These are phyloP conservation scores for Calocera cornea DNA, from an alignment of 768 basidiomycete genomes.

Conservation along the genomic window DNA sequence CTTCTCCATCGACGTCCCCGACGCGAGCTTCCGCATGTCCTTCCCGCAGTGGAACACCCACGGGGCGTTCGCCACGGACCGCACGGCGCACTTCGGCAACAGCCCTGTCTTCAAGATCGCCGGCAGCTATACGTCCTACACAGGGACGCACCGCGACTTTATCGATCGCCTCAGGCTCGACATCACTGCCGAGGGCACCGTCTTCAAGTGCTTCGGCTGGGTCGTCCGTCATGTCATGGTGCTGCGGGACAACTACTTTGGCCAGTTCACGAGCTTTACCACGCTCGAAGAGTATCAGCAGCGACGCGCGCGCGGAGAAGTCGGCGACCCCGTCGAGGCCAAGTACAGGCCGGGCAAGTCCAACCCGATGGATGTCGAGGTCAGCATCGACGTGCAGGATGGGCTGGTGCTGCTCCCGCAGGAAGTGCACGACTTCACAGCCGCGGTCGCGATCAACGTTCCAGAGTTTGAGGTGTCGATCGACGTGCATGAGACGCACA, in stretches of 20 bases:
- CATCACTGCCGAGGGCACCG: constrained; percentile 44
- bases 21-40: constrained; percentile 44
- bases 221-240: constrained; percentile 77
- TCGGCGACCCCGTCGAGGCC: constrained; percentile 67
- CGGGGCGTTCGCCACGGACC: constrained; percentile 47
- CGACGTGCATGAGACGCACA: background rate
- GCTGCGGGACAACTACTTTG: constrained; percentile 86
- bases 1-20: constrained; percentile 48
- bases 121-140: constrained; percentile 63
- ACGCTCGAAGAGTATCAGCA: constrained; percentile 76
- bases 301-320: constrained; percentile 40
- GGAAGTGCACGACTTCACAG: constrained; percentile 9
- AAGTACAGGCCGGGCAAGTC: constrained; percentile 75
- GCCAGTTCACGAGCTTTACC: constrained; percentile 83
- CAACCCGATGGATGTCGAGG: constrained; percentile 67
- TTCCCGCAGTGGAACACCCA: constrained; percentile 86
- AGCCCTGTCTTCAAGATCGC: constrained; percentile 42
- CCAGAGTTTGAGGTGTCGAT: constrained; percentile 8
- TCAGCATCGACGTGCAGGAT: constrained; percentile 40
- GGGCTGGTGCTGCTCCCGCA: constrained; percentile 47
- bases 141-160: constrained; percentile 50
- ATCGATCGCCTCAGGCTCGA: constrained; percentile 65
- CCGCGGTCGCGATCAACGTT: background rate
- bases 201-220: constrained; percentile 74
- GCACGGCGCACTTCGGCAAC: constrained; percentile 49